phyloP scores from a whole-genome alignment of 306 rosid genomes.

The Quercus bicolor region DNA sequence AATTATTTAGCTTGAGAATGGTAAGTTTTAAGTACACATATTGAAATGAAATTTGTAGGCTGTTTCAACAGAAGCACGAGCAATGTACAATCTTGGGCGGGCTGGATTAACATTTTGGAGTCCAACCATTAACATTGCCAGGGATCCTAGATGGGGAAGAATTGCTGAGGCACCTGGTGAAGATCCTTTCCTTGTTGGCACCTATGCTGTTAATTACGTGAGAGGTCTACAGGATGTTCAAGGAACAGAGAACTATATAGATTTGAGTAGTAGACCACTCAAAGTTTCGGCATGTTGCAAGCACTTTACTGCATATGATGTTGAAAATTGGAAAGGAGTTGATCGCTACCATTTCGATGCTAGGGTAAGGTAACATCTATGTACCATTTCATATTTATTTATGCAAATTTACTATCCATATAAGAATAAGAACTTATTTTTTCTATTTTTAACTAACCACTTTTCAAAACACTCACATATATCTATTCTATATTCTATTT shows the following conservation, averaged over 20 bases:
- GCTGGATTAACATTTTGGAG: background rate
- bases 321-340: slow-evolving; percentile 14
- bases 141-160: slow-evolving; percentile 30
- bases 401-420: too few relatives aligned
- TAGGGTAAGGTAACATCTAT: background rate
- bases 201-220: slow-evolving; percentile 12
- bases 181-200: slow-evolving; percentile 18
- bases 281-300: slow-evolving; percentile 24
- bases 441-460: too few relatives aligned
- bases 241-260: slow-evolving; percentile 5
- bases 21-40: too few relatives aligned
- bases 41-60: too few relatives aligned
- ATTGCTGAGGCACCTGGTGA: slow-evolving; percentile 17
- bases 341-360: slow-evolving; percentile 22
- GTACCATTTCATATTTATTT: too few relatives aligned
- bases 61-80: too few relatives aligned
- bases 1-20: too few relatives aligned
- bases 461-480: too few relatives aligned
- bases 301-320: slow-evolving; percentile 16
- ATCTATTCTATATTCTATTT: too few relatives aligned
- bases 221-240: slow-evolving; percentile 26
- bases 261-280: slow-evolving; percentile 19
- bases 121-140: slow-evolving; percentile 18
- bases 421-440: too few relatives aligned
- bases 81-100: too few relatives aligned